A percentile compares a stretch with the other conserved stretches of the same genome.
Evolutionary conservation across 1,284 basidiomycete genomes (phyloP).

Genomic region (Boletus mariae): DNA sequence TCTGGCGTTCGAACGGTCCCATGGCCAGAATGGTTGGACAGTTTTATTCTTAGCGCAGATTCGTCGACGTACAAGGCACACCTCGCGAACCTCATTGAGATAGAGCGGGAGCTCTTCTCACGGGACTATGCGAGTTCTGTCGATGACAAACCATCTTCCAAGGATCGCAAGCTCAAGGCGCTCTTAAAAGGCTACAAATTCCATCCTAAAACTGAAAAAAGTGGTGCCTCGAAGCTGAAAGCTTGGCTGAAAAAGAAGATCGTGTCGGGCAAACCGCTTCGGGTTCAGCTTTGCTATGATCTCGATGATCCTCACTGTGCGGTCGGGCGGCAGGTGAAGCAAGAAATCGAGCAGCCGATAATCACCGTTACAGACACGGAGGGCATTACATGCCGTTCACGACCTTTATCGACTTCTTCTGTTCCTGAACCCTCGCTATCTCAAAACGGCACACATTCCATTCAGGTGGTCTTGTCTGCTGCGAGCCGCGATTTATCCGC

Average conservation of each 20-base stretch:
- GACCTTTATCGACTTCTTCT: constrained; percentile 1
- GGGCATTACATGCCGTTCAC: constrained; percentile 19
- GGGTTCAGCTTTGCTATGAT: constrained; percentile 37
- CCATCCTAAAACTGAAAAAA: constrained; percentile 34
- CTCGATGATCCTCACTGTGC: constrained; percentile 34
- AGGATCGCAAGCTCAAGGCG: constrained; percentile 35
- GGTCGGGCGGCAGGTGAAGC: constrained; percentile 40
- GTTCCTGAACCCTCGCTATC: constrained; percentile 7
- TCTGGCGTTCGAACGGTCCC: constrained; percentile 30
- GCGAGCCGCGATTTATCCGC: constrained; percentile 52
- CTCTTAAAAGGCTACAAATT: constrained; percentile 40
- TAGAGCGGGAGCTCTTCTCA: constrained; percentile 36
- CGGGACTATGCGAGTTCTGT: constrained; percentile 24
- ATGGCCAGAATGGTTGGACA: constrained; percentile 40
- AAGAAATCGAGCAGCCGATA: constrained; percentile 15
- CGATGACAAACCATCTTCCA: constrained; percentile 31
- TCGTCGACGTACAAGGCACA: constrained; percentile 36
- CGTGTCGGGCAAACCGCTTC: constrained; percentile 35
- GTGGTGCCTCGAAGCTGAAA: constrained; percentile 47
- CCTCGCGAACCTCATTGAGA: constrained; percentile 37
- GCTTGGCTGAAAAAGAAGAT: constrained; percentile 63
- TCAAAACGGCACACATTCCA: constrained; percentile 36
- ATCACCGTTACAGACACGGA: constrained; percentile 27
- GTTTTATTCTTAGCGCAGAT: constrained; percentile 33
- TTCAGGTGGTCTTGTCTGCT: constrained; percentile 44